phyloP scores from a whole-genome alignment of 352 stramenopile species.

The Phytopythium helicoides region DNA sequence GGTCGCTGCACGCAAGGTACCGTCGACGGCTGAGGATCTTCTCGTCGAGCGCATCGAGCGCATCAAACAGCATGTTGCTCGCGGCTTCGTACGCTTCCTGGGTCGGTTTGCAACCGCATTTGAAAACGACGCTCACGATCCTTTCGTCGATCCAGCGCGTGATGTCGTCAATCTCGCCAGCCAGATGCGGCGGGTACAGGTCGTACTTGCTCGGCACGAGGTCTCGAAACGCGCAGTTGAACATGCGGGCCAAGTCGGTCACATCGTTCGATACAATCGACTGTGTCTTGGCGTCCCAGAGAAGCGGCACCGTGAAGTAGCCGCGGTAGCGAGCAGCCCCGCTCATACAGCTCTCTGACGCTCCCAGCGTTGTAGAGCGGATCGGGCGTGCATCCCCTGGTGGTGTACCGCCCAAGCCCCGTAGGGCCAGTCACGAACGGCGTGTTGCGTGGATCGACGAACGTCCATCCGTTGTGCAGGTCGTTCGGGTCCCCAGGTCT shows the following conservation, averaged over 20 bases:
- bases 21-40: slow-evolving; percentile 6
- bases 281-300: slow-evolving; percentile 66
- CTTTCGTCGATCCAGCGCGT: slow-evolving; percentile 58
- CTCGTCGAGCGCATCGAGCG: slow-evolving; percentile 19
- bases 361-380: slow-evolving; percentile 17
- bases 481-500: slow-evolving; percentile 23
- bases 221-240: slow-evolving; percentile 45
- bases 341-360: slow-evolving; percentile 40
- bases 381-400: slow-evolving; percentile 16
- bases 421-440: slow-evolving; percentile 6
- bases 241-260: slow-evolving; percentile 63
- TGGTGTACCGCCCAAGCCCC: slow-evolving; percentile 14
- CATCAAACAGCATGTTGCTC: slow-evolving; percentile 14
- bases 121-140: slow-evolving; percentile 53
- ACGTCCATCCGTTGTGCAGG: slow-evolving; percentile 16
- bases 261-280: slow-evolving; percentile 82
- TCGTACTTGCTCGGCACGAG: slow-evolving; percentile 27
- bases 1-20: slow-evolving; percentile 11
- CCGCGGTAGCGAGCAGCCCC: slow-evolving; percentile 4
- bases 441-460: slow-evolving; percentile 9
- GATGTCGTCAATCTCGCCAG: slow-evolving; percentile 49
- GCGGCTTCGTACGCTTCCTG: slow-evolving; percentile 45
- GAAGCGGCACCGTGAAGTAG: slow-evolving; percentile 55
- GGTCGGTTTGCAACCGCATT: slow-evolving; percentile 55
- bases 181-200: slow-evolving; percentile 45